These are phyloP conservation scores for Hansenula lynferdii DNA, from an alignment of 1,139 yeast genomes.

Conservation along the genomic window DNA sequence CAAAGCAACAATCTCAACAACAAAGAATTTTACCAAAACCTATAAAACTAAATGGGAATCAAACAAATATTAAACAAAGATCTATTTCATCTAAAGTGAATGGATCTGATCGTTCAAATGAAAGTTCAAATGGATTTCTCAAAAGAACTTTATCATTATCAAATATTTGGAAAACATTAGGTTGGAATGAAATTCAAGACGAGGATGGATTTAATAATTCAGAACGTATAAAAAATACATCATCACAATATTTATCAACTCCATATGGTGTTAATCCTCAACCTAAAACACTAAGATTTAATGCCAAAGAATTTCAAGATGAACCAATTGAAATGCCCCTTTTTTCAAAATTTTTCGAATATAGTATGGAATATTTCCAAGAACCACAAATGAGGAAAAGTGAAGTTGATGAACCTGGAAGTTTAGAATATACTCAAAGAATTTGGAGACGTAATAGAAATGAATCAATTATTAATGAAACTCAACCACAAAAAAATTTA, in stretches of 20 bases:
- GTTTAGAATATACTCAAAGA: slow-evolving; percentile 76
- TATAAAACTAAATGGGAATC: slow-evolving; percentile 19
- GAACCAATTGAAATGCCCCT: slow-evolving; percentile 51
- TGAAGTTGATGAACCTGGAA: slow-evolving; percentile 92
- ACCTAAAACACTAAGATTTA: slow-evolving; percentile 37
- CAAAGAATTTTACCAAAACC: slow-evolving; percentile 19
- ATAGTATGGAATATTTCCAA: slow-evolving; percentile 89
- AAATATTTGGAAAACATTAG: slow-evolving; percentile 15
- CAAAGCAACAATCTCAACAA: slow-evolving; percentile 21
- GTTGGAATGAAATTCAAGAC: slow-evolving; percentile 15
- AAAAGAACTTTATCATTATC: slow-evolving; percentile 22
- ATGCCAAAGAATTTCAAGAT: slow-evolving; percentile 19
- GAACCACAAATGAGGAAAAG: slow-evolving; percentile 92
- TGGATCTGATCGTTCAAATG: slow-evolving; percentile 2
- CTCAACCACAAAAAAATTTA: slow-evolving; percentile 84
- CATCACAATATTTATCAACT: slow-evolving; percentile 22
- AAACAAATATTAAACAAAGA: slow-evolving; percentile 3
- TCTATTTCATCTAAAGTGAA: slow-evolving; percentile 8
- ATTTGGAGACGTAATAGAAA: slow-evolving; percentile 90
- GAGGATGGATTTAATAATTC: not conserved
- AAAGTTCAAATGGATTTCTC: slow-evolving; percentile 12
- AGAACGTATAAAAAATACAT: not conserved
- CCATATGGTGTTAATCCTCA: slow-evolving; percentile 47
- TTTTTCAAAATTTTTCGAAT: slow-evolving; percentile 76
- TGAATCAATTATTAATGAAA: slow-evolving; percentile 78